A percentile compares a stretch with the other conserved stretches of the same genome.
phyloP scores from a whole-genome alignment of 2,329 filamentous ascomycete genomes.

The Arthrinium puccinioides region DNA sequence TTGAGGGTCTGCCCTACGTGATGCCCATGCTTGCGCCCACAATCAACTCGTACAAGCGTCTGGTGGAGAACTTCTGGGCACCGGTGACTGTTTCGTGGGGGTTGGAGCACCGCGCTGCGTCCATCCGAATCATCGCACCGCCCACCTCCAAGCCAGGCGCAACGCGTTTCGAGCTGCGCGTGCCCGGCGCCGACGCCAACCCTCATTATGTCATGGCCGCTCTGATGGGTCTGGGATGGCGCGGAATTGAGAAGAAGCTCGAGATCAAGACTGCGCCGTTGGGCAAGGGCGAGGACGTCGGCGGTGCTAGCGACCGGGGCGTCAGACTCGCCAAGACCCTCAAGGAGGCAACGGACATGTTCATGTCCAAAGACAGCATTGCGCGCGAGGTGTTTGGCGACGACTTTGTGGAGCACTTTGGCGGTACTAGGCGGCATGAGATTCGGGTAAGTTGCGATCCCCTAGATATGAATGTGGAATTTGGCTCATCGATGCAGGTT shows the following conservation, averaged over 20 bases:
- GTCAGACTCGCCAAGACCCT: conserved; percentile 75
- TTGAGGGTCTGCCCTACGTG: conserved; percentile 84
- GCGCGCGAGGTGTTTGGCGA: conserved; percentile 93
- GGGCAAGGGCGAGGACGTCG: conserved; percentile 77
- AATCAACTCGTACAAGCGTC: conserved; percentile 94
- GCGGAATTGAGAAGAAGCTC: conserved; percentile 88
- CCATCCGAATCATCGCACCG: conserved; percentile 81
- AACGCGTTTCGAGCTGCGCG: conserved; percentile 87
- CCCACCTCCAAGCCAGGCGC: conserved; percentile 78
- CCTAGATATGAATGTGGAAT: no score
- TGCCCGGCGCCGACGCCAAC: conserved; percentile 91
- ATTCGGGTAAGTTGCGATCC: conserved; percentile 45
- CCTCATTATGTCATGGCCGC: conserved; percentile 81
- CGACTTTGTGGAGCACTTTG: conserved; percentile 92
- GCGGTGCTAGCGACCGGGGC: conserved; percentile 63
- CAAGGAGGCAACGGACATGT: conserved; percentile 74
- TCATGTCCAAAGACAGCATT: conserved; percentile 71
- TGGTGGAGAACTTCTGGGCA: conserved; percentile 99
- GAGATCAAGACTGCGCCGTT: conserved; percentile 76
- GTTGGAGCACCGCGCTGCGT: conserved; percentile 87
- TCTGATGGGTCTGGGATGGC: conserved; percentile 80
- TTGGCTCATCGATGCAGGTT: not conserved
- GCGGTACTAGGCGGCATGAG: conserved; percentile 88
- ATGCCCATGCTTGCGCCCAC: conserved; percentile 95
- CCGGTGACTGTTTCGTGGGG: conserved; percentile 98